Evolutionary conservation across 352 stramenopile species (phyloP).

Genomic region (Halophytophthora polymorphica): DNA sequence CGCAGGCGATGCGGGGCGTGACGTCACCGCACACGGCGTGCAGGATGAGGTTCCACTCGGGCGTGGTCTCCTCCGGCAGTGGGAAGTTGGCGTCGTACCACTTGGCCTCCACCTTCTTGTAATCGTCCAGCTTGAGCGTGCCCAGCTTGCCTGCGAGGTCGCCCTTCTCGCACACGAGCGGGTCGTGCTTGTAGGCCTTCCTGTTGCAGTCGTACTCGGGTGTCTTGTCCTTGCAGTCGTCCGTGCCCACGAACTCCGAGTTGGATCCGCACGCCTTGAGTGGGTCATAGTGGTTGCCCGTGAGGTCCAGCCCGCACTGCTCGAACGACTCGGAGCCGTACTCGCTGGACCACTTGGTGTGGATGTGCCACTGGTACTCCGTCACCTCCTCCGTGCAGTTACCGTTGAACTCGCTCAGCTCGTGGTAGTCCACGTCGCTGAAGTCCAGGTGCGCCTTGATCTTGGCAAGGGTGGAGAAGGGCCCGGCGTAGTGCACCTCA

Average conservation of each 20-base stretch:
- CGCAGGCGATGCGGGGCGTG: slow-evolving; percentile 22
- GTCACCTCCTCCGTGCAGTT: slow-evolving; percentile 38
- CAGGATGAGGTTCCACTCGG: slow-evolving; percentile 24
- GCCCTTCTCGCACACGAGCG: slow-evolving; percentile 50
- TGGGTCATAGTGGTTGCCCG: slow-evolving; percentile 61
- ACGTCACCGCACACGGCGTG: slow-evolving; percentile 19
- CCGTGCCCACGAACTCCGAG: slow-evolving; percentile 42
- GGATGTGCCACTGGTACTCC: slow-evolving; percentile 56
- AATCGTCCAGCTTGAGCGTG: slow-evolving; percentile 25
- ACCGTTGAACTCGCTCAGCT: slow-evolving; percentile 30
- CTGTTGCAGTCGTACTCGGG: slow-evolving; percentile 40
- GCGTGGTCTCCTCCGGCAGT: slow-evolving; percentile 3
- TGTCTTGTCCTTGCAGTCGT: slow-evolving; percentile 34
- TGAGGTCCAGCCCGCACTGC: slow-evolving; percentile 32
- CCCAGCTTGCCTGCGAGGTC: slow-evolving; percentile 55
- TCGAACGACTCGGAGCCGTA: slow-evolving; percentile 32
- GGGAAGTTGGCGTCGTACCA: slow-evolving; percentile 22
- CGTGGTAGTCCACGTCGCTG: slow-evolving; percentile 26
- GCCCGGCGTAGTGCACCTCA: slow-evolving; percentile 35
- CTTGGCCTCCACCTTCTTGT: slow-evolving; percentile 16
- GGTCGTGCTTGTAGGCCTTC: slow-evolving; percentile 29
- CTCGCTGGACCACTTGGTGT: slow-evolving; percentile 41
- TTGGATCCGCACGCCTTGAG: slow-evolving; percentile 46
- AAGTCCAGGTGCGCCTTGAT: slow-evolving; percentile 47
- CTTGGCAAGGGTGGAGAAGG: slow-evolving; percentile 31